phyloP scores from a whole-genome alignment of 139 green algal genomes.

The Chlorella sp. region DNA sequence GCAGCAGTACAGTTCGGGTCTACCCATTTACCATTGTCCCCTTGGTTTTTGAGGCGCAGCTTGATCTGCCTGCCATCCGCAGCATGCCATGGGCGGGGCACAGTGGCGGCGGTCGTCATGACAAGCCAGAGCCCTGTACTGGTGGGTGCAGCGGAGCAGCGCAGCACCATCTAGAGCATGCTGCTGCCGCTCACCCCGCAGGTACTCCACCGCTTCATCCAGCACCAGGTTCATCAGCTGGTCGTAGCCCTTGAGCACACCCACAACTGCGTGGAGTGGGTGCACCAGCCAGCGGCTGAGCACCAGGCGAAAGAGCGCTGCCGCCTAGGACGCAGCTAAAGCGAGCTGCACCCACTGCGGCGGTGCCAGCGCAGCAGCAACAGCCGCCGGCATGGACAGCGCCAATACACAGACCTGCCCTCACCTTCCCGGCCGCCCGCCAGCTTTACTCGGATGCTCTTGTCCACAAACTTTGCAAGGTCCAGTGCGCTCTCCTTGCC shows the following conservation, averaged over 20 bases:
- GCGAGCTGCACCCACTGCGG: neutral
- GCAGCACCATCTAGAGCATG: neutral
- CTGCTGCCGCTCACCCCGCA: constrained; percentile 83
- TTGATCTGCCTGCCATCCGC: too few species aligned
- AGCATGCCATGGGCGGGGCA: neutral
- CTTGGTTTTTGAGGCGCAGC: too few species aligned
- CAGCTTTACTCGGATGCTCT: constrained; percentile 95
- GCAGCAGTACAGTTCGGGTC: too few species aligned
- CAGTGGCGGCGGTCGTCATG: neutral
- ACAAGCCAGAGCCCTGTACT: neutral
- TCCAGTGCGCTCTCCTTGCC: constrained; percentile 94
- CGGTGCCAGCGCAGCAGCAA: neutral
- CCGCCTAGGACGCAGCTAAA: too few species aligned
- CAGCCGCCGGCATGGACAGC: too few species aligned
- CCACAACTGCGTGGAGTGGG: constrained; percentile 56
- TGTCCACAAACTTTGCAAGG: constrained; percentile 95
- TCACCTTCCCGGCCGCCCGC: constrained; percentile 90
- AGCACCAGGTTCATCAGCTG: constrained; percentile 98
- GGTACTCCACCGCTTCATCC: constrained; percentile 91
- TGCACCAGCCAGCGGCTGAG: neutral
- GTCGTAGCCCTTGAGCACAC: constrained; percentile 96
- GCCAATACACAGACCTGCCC: neutral
- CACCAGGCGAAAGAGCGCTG: too few species aligned
- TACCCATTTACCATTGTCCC: too few species aligned
- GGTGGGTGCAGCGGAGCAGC: neutral